A percentile compares a stretch with the other conserved stretches of the same genome.
Conservation (phyloP, 2,329 filamentous ascomycete species). For the Talaromyces rugulosus region DNA sequence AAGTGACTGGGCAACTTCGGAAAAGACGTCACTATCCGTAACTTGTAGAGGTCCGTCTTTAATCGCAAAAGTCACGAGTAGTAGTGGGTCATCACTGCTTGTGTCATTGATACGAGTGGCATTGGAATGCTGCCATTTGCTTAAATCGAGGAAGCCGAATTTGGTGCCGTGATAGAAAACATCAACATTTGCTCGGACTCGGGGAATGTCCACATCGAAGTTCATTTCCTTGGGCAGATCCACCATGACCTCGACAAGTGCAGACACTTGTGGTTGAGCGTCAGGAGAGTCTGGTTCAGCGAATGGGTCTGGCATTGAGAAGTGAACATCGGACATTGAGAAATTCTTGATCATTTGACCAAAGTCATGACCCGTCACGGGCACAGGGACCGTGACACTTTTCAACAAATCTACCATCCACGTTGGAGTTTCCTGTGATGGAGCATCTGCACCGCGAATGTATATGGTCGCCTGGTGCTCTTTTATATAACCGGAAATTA, state of each 20-base stretch:
- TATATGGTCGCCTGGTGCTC: slow-evolving; percentile 76
- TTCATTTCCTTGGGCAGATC: slow-evolving; percentile 81
- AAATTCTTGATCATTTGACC: slow-evolving; percentile 85
- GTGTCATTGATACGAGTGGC: slow-evolving; percentile 63
- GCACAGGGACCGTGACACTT: slow-evolving; percentile 76
- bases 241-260: slow-evolving; percentile 74
- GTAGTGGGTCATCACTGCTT: slow-evolving; percentile 54
- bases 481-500: slow-evolving; percentile 76
- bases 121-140: slow-evolving; percentile 78
- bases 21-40: slow-evolving; percentile 73
- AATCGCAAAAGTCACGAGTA: slow-evolving; percentile 73
- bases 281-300: slow-evolving; percentile 71
- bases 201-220: slow-evolving; percentile 72
- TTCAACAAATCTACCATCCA: slow-evolving; percentile 81
- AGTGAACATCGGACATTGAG: slow-evolving; percentile 77
- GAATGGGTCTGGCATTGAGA: slow-evolving; percentile 75
- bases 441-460: slow-evolving; percentile 70
- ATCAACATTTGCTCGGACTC: slow-evolving; percentile 71
- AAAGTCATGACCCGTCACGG: slow-evolving; percentile 76
- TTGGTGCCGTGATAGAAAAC: slow-evolving; percentile 74
- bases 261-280: slow-evolving; percentile 73
- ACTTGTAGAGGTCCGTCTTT: slow-evolving; percentile 77
- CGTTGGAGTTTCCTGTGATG: slow-evolving; percentile 63
- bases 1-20: slow-evolving; percentile 73
- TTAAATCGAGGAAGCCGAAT: slow-evolving; percentile 74